A percentile compares a stretch with the other conserved stretches of the same genome.
Conservation (phyloP, 441 rosid genomes). For the Bruguiera hainesii region DNA sequence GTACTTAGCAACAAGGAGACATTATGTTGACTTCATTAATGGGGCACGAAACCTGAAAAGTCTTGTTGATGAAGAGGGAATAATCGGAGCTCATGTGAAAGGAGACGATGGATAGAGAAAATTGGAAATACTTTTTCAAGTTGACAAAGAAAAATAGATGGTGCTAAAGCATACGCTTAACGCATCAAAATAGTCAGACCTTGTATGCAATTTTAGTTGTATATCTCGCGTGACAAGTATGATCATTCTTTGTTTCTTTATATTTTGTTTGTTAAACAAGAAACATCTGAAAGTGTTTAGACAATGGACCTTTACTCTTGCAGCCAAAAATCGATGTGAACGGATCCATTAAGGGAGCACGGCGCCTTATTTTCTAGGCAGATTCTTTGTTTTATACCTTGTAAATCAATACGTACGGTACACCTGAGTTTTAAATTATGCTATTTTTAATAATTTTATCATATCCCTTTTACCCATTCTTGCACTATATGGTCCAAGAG, state of each 20-base stretch:
- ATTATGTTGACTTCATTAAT: constrained; percentile 63
- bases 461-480: no score
- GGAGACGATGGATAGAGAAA: constrained; percentile 74
- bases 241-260: constrained; percentile 5
- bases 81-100: constrained; percentile 80
- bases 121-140: constrained; percentile 93
- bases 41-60: constrained; percentile 68
- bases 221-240: constrained; percentile 19
- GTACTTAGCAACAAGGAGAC: constrained; percentile 83
- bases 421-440: not conserved
- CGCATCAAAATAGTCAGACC: constrained; percentile 8
- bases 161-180: constrained; percentile 1
- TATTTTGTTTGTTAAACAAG: not conserved
- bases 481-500: not conserved
- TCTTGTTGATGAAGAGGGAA: constrained; percentile 80
- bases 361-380: not conserved
- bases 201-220: constrained; percentile 13
- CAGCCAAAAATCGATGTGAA: not conserved
- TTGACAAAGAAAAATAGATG: constrained; percentile 24
- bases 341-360: no score
- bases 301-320: constrained; percentile 14
- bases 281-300: constrained; percentile 13
- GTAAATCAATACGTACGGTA: constrained; percentile 18
- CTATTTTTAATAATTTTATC: not conserved
- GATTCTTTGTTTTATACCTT: constrained; percentile 8